Conservation (phyloP, 768 basidiomycete species). For the Trametes cubensis region DNA sequence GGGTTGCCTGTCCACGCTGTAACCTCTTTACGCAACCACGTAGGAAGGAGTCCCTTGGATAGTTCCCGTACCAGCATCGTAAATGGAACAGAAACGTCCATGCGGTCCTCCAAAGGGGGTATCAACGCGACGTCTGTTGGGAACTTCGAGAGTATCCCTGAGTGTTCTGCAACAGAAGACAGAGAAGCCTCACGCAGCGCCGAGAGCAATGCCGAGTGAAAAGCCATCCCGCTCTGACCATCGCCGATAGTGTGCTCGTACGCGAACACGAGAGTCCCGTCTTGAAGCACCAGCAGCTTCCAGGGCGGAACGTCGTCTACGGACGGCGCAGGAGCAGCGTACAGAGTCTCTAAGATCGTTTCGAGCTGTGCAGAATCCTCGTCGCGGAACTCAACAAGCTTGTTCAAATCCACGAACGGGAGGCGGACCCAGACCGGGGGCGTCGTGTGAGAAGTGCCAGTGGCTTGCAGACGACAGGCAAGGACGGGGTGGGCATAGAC, state of each 20-base stretch:
- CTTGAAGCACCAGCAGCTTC: slow-evolving; percentile 40
- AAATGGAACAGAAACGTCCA: slow-evolving; percentile 36
- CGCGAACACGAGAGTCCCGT: slow-evolving; percentile 39
- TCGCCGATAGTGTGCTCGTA: slow-evolving; percentile 45
- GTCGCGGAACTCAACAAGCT: slow-evolving; percentile 37
- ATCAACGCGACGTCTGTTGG: slow-evolving; percentile 26
- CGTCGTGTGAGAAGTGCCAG: not conserved
- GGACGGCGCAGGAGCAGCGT: slow-evolving; percentile 35
- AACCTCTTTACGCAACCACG: slow-evolving; percentile 31
- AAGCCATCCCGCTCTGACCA: slow-evolving; percentile 43
- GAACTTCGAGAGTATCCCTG: slow-evolving; percentile 11
- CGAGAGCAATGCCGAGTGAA: slow-evolving; percentile 38
- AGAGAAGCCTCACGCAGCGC: slow-evolving; percentile 31
- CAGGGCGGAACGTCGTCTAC: slow-evolving; percentile 38
- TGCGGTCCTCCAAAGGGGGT: slow-evolving; percentile 36
- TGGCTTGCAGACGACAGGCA: not conserved
- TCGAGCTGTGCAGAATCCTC: slow-evolving; percentile 23
- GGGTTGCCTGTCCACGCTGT: slow-evolving; percentile 39
- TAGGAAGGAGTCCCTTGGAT: slow-evolving; percentile 31
- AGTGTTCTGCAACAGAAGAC: not conserved
- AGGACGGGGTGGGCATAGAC: slow-evolving; percentile 36
- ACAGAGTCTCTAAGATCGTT: slow-evolving; percentile 30
- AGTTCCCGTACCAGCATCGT: slow-evolving; percentile 27
- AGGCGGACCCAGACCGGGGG: slow-evolving; percentile 35
- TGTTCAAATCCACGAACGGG: slow-evolving; percentile 33